Conservation (phyloP, 2,329 filamentous ascomycete genomes). For the Alternaria sp. region DNA sequence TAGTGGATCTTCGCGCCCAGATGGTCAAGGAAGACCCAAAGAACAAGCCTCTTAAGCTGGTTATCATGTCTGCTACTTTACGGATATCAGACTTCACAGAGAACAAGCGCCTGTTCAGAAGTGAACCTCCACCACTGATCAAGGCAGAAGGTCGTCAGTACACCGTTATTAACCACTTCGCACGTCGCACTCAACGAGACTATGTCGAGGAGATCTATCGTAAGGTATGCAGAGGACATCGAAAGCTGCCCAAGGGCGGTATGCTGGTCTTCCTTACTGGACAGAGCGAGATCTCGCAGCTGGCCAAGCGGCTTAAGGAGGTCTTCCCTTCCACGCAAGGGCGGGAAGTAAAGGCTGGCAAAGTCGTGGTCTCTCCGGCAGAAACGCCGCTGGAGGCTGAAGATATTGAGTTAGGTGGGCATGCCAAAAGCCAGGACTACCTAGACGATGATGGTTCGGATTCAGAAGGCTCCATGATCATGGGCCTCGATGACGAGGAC, state of each 20-base stretch:
- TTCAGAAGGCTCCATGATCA: conserved; percentile 66
- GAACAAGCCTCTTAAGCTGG: conserved; percentile 80
- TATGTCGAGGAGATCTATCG: conserved; percentile 90
- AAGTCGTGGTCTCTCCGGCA: conserved; percentile 76
- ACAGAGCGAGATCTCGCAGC: conserved; percentile 84
- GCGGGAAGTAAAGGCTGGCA: conserved; percentile 63
- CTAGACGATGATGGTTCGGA: conserved; percentile 61
- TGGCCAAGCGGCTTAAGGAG: conserved; percentile 81
- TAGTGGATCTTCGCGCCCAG: conserved; percentile 82
- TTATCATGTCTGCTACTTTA: conserved; percentile 98
- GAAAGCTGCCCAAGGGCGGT: conserved; percentile 86
- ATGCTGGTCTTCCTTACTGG: conserved; percentile 96
- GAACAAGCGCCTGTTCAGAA: conserved; percentile 80
- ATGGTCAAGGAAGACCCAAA: conserved; percentile 75
- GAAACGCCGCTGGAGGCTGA: conserved; percentile 84
- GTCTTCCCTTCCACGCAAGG: conserved; percentile 65
- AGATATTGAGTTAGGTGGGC: conserved; percentile 78
- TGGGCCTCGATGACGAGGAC: conserved; percentile 67
- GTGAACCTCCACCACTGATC: conserved; percentile 78
- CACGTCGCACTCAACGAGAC: conserved; percentile 80
- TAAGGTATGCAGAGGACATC: conserved; percentile 87
- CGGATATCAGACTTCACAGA: conserved; percentile 89
- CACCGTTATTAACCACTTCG: conserved; percentile 88
- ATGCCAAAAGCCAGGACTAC: conserved; percentile 49
- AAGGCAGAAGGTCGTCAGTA: conserved; percentile 92